Base-by-base conservation (phyloP, 257 asterid genomes). In the Cynanchum wilfordii region DNA sequence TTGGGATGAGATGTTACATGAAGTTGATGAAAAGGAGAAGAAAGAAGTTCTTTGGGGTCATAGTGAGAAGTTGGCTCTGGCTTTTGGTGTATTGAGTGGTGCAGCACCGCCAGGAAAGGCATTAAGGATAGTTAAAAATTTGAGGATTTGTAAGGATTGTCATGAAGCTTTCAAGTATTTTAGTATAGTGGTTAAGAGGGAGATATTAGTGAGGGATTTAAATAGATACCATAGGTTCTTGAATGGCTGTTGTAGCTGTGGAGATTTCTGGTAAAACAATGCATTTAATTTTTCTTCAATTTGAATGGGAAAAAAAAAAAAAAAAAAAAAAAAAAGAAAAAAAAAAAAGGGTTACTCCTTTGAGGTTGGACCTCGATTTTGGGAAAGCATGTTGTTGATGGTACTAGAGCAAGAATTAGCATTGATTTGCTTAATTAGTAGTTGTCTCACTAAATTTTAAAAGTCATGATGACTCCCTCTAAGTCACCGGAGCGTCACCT, bases 101-200 rank as follows among this genome's bases (percentile, higher is more conserved):
- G 88, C 86, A 38, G 82, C 84, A 22, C 89, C 94, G 4, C 81
- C 73, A 9, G 92, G 96, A 58, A 91, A 91, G 86, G 82, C 89
- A 2, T 57, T 87, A 83, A 79, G 96, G 49, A 87, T 89, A 57
- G 75, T 89, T 19, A 89, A 89, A 83, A 92, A 89, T 80, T 74
- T 88, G 87, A 84, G 90, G 84, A 84, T 87, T 33, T 89, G 96
- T 70, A 82, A 74, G 79, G 96, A 89, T 73, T 91, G 96, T 78
- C 97, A 89, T 0, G 79, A 76, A 73, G 90, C 87, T 16, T 87
- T 88, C 72, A 88, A 88, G 87, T 86, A 81, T 72, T 80, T 89
- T 66, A 84, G 92, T 78, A 68, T n/a, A 10, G 83, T 81, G n/a
- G 76, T 69, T 2, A 77, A 78, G 73, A 87, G 86, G 82, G 91